Evolutionary conservation across 108 stramenopile species (phyloP), one percentile per base, ranked within the genome.

Genomic region (Seminavis robusta): DNA sequence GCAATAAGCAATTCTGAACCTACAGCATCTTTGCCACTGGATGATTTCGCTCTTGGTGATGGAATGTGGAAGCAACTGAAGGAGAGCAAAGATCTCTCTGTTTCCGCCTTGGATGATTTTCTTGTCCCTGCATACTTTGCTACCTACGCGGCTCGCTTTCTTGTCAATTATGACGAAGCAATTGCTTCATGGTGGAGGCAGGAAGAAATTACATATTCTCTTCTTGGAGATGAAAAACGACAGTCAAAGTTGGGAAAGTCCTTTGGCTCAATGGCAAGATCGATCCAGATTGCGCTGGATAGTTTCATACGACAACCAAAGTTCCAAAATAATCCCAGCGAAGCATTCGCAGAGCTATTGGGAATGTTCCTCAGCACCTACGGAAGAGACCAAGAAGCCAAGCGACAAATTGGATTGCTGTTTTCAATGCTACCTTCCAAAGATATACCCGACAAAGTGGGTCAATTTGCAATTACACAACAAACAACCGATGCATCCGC

Each of bases 351-450:
- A 33, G 4, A 47, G 1, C 8, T 57, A 13, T 56, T 28, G 49
- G 39, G 38, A 33, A 28, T 34, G 32, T 37, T 50, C n/a, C 5
- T 46, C 9, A n/a, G 32, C 20, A 26, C 26, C 37, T 47, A 54
- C 16, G 52, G n/a, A 23, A 44, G 47, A 47, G 61, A 58, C 29
- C 28, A 55, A 26, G 77, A 76, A 9, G 67, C 69, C 0, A 58
- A 37, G 21, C 61, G 84, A 37, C 79, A 92, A 49, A 64, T 88
- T 23, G 67, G 58, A 8, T 26, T 92, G 1, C 56, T 87, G 21
- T 88, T 86, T 63, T 61, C 83, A 3, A 69, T 82, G 61, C 63
- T 92, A 10, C 90, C 90, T 1, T n/a, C 53, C n/a, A 45, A 68
- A 24, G 54, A 82, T 42, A 50, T 60, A 55, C 20, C 48, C 48